Base-by-base conservation (phyloP, 2,329 filamentous ascomycete species). In the Epichloe sylvatica region DNA sequence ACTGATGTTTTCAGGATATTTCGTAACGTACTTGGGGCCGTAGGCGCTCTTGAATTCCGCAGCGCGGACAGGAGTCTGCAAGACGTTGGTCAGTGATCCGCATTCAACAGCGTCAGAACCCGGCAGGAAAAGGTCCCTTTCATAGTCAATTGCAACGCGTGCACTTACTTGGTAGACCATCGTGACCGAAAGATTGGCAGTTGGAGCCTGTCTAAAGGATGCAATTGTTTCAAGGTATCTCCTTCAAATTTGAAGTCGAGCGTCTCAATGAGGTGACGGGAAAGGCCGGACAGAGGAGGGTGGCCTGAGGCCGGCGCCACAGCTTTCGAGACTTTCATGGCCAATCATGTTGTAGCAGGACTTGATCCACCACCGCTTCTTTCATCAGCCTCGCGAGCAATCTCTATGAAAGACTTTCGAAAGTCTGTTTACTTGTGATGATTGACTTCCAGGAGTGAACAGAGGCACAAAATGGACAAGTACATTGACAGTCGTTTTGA, bases 401-500 rank as follows among this genome's bases (percentile, higher is more conserved):
- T 19, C 17, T 6, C 8, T n/a, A 15, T 12, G 13, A 13, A 23
- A 9, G 6, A 13, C 43, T 3, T 12, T n/a, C 23, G 15, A 41
- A 41, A 34, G 4, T 38, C 3, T 15, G 2, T 33, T 15, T 35
- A 36, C n/a, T 13, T 38, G 21, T 19, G 9, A 30, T 17, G 37
- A 3, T 21, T n/a, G 19, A 13, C 12, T 9, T 39, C 8, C 21
- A 30, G 21, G 9, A 17, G 39, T 8, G 38, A 5, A 15, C 13
- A 42, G 15, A 12, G n/a, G 5, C 35, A 21, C 15, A 15, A 47
- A 17, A 86, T 86, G 82, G 77, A 86, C 55, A 73, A 73, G 44
- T 67, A 75, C 45, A 72, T 86, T 6, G 78, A 84, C 54, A 62
- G 60, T 43, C 78, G 76, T 57, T 83, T 86, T 52, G 78, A 83